Conservation (phyloP, 2,329 filamentous ascomycete species). For the Talaromyces albobiverticillius region DNA sequence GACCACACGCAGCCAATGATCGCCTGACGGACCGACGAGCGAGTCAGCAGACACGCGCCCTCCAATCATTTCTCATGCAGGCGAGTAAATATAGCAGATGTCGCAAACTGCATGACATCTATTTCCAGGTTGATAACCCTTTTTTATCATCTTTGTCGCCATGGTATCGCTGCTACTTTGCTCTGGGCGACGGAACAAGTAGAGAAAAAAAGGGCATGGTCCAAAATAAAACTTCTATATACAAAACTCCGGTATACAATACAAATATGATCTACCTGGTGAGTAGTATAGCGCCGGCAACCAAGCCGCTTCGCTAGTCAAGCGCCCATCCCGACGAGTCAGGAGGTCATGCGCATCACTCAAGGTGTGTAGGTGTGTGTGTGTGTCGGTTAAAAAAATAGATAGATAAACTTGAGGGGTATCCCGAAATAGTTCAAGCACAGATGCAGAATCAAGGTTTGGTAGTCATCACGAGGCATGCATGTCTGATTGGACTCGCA, state of each 20-base stretch:
- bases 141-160: too few relatives aligned
- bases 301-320: conserved; percentile 11
- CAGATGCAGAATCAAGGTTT: background rate
- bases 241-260: too few relatives aligned
- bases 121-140: too few relatives aligned
- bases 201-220: background rate
- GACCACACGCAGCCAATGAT: conserved; percentile 5
- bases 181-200: too few relatives aligned
- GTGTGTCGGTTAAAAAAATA: background rate
- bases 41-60: conserved; percentile 7
- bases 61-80: too few relatives aligned
- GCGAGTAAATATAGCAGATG: too few relatives aligned
- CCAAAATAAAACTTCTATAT: too few relatives aligned
- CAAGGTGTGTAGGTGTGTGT: too few relatives aligned
- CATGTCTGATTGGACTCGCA: conserved; percentile 1
- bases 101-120: too few relatives aligned
- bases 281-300: background rate
- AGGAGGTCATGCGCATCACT: conserved; percentile 13
- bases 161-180: too few relatives aligned
- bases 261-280: too few relatives aligned
- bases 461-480: conserved; percentile 9
- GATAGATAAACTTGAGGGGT: background rate
- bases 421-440: background rate
- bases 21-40: conserved; percentile 1
- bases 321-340: background rate